These are phyloP conservation scores for Sporothrix dimorphospora DNA, from an alignment of 2,329 filamentous ascomycete genomes.

Conservation along the genomic window DNA sequence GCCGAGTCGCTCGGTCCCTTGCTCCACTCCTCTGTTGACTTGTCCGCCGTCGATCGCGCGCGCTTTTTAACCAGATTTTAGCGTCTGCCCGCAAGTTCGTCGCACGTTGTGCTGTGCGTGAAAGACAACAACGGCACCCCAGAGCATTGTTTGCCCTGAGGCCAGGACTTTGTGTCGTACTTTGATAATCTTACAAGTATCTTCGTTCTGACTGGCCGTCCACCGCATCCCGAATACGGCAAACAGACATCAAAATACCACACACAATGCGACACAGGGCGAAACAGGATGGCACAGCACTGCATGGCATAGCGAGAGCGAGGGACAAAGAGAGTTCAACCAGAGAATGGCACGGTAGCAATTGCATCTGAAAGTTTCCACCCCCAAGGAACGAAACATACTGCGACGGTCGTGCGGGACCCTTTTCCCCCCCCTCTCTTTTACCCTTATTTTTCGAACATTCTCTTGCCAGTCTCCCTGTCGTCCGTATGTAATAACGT, in stretches of 20 bases:
- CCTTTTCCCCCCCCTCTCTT: not conserved
- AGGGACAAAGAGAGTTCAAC: not conserved
- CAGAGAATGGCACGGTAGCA: not conserved
- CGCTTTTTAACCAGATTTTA: not conserved
- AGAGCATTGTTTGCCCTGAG: not conserved
- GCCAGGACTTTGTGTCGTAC: not conserved
- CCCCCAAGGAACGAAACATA: slow-evolving; percentile 3
- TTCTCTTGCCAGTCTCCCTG: not conserved
- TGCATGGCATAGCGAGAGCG: not conserved
- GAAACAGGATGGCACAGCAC: not conserved
- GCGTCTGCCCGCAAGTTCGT: not conserved
- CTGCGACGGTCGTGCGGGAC: slow-evolving; percentile 5
- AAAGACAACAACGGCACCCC: not conserved
- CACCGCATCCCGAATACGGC: slow-evolving; percentile 1
- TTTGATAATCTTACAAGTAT: not conserved
- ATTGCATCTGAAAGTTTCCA: not conserved
- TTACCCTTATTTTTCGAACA: not conserved
- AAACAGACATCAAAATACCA: not conserved
- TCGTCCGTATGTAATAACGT: not conserved
- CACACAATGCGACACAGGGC: not conserved
- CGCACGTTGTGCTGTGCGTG: not conserved
- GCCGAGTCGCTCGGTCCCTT: not conserved
- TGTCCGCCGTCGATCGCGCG: not conserved
- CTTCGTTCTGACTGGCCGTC: not conserved
- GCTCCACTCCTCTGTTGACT: not conserved